These are phyloP conservation scores for Glycyrrhiza uralensis DNA, from an alignment of 306 rosid species.

Conservation along the genomic window DNA sequence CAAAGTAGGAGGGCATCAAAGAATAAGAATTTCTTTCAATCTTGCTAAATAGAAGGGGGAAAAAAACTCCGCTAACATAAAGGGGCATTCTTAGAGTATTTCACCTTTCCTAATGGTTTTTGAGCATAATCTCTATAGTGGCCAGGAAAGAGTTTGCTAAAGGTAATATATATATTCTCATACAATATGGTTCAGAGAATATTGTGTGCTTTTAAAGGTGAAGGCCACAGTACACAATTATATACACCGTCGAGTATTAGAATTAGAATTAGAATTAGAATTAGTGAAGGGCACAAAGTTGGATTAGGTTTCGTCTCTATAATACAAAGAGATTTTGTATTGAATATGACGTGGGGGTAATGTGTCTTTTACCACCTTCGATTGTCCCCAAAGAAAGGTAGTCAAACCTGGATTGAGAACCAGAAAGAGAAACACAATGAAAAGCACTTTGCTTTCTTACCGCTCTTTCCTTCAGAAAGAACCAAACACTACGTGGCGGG, in stretches of 20 bases:
- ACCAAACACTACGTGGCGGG: background rate
- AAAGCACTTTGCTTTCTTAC: slow-evolving; percentile 10
- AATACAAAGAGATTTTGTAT: background rate
- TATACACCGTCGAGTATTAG: too few relatives aligned
- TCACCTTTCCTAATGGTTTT: slow-evolving; percentile 35
- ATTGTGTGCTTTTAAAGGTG: slow-evolving; percentile 23
- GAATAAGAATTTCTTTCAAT: slow-evolving; percentile 60
- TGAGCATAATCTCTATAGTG: slow-evolving; percentile 25
- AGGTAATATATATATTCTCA: slow-evolving; percentile 32
- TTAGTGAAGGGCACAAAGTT: slow-evolving; percentile 9
- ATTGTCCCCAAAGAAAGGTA: slow-evolving; percentile 19
- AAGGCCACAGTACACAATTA: background rate
- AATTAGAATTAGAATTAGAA: too few relatives aligned
- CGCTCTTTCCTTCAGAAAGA: slow-evolving; percentile 4
- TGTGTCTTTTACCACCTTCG: slow-evolving; percentile 17
- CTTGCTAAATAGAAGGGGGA: slow-evolving; percentile 7
- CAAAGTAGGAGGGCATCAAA: slow-evolving; percentile 43
- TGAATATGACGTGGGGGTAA: background rate
- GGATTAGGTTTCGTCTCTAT: background rate
- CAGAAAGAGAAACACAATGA: background rate
- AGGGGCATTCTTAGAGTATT: slow-evolving; percentile 36
- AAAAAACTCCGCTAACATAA: slow-evolving; percentile 51
- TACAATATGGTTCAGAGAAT: slow-evolving; percentile 13
- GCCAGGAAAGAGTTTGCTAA: slow-evolving; percentile 27
- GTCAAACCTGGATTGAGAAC: slow-evolving; percentile 27